Conservation (phyloP, 768 basidiomycete species). For the Asterophora lycoperdoides region DNA sequence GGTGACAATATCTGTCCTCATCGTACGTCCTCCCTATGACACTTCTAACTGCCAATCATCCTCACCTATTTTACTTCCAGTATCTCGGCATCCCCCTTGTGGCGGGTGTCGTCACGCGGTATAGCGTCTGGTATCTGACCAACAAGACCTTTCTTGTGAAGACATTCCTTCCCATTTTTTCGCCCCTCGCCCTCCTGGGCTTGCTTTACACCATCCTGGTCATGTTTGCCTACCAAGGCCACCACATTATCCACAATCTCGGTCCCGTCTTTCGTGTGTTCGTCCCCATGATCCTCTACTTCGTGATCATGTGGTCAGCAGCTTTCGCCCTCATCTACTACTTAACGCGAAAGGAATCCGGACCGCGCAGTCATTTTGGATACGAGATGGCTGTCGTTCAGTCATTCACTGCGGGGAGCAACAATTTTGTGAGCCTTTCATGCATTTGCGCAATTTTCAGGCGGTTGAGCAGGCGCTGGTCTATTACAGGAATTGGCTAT, state of each 20-base stretch:
- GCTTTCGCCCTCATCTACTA: slow-evolving; percentile 56
- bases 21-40: slow-evolving; percentile 42
- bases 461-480: not conserved
- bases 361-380: slow-evolving; percentile 25
- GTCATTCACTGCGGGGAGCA: slow-evolving; percentile 73
- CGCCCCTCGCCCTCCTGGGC: slow-evolving; percentile 66
- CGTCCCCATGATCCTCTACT: slow-evolving; percentile 79
- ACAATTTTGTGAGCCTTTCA: slow-evolving; percentile 31
- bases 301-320: slow-evolving; percentile 68
- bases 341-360: slow-evolving; percentile 33
- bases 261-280: slow-evolving; percentile 76
- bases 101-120: slow-evolving; percentile 69
- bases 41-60: not conserved
- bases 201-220: slow-evolving; percentile 79
- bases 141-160: slow-evolving; percentile 47
- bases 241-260: slow-evolving; percentile 68
- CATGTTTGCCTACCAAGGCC: slow-evolving; percentile 66
- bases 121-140: slow-evolving; percentile 40
- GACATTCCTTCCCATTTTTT: slow-evolving; percentile 64
- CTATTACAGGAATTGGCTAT: slow-evolving; percentile 66
- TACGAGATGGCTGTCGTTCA: slow-evolving; percentile 77
- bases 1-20: slow-evolving; percentile 64
- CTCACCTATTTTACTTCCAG: no score
- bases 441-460: no score
- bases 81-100: slow-evolving; percentile 81